A percentile compares a stretch with the other conserved stretches of the same genome.
phyloP scores from a whole-genome alignment of 108 stramenopile species.

The Chaetoceros muelleri region DNA sequence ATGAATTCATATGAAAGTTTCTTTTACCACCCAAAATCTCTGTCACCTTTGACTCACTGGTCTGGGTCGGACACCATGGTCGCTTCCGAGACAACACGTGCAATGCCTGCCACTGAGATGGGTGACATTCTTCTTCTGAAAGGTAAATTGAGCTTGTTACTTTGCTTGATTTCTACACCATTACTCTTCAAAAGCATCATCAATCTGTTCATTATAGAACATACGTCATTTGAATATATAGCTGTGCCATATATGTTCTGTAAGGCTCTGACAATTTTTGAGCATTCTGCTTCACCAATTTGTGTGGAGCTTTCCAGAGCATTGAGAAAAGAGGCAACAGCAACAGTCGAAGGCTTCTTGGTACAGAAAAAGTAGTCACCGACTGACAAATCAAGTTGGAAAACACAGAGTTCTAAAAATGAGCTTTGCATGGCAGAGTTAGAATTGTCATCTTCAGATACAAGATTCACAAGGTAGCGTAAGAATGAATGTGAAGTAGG shows the following conservation, averaged over 20 bases:
- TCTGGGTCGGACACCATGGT: neutral
- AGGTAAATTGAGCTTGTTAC: neutral
- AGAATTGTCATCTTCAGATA: conserved; percentile 4
- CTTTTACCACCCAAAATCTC: too few species aligned
- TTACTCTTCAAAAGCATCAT: neutral
- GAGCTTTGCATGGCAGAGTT: neutral
- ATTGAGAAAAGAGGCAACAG: conserved; percentile 28
- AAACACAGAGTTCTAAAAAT: conserved; percentile 19
- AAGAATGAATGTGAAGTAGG: conserved; percentile 24
- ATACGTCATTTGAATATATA: neutral
- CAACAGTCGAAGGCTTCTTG: conserved; percentile 13
- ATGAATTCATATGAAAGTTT: too few species aligned
- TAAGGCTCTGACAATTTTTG: neutral
- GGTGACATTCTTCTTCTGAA: neutral
- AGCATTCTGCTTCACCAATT: neutral
- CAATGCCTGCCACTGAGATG: neutral
- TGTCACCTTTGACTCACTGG: too few species aligned
- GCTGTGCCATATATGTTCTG: neutral
- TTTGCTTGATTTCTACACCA: neutral
- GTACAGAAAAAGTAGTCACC: conserved; percentile 10
- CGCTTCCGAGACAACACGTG: neutral
- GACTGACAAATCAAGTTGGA: conserved; percentile 25
- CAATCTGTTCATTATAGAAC: neutral
- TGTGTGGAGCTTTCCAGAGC: conserved; percentile 8
- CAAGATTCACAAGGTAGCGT: conserved; percentile 13